These are phyloP conservation scores for Podospora pseudocomata DNA, from an alignment of 495 filamentous ascomycete species.

Conservation along the genomic window DNA sequence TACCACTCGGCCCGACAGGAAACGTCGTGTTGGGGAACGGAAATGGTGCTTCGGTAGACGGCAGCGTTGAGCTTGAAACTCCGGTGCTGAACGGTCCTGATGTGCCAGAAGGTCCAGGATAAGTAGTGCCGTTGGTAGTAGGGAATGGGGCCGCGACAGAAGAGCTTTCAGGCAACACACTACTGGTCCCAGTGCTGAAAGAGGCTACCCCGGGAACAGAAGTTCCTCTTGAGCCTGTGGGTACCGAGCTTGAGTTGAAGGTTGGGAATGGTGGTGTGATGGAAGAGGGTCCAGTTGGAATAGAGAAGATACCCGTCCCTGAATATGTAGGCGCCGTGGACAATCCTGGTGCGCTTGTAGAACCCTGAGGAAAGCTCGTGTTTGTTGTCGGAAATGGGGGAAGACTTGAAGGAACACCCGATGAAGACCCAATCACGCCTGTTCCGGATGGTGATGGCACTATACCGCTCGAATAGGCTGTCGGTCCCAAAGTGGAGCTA, in stretches of 20 bases:
- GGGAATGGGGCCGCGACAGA: slow-evolving; percentile 2
- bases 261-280: background rate
- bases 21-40: slow-evolving; percentile 15
- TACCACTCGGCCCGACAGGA: background rate
- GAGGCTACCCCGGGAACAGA: background rate
- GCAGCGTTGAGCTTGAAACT: background rate
- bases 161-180: background rate
- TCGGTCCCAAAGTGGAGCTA: background rate
- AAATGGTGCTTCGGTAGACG: slow-evolving; percentile 8
- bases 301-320: background rate
- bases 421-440: background rate
- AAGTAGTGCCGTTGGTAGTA: background rate
- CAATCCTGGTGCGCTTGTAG: slow-evolving; percentile 7
- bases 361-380: slow-evolving; percentile 11
- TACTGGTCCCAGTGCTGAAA: background rate
- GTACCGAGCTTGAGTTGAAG: background rate
- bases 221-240: slow-evolving; percentile 1
- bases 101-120: background rate
- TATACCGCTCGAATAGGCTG: background rate
- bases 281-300: background rate
- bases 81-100: background rate
- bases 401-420: background rate
- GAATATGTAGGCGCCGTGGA: background rate
- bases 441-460: slow-evolving; percentile 8
- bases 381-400: slow-evolving; percentile 22